These are phyloP conservation scores for Rhododendron ovatum DNA, from an alignment of 148 eudicot species.

Conservation along the genomic window DNA sequence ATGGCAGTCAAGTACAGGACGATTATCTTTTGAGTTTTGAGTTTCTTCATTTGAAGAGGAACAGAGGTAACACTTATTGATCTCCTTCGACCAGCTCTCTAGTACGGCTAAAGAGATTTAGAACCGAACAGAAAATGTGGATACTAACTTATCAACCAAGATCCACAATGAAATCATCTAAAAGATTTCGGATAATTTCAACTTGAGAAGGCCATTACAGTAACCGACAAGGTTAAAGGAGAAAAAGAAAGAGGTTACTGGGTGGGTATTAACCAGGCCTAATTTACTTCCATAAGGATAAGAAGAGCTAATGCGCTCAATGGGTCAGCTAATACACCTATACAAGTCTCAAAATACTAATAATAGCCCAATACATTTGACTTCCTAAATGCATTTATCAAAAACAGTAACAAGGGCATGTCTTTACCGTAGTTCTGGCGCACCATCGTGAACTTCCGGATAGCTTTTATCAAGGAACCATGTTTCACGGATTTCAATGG, in stretches of 20 bases:
- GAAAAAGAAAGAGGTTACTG: neutral
- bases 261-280: neutral
- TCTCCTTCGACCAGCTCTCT: neutral
- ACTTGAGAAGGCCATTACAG: neutral
- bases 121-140: neutral
- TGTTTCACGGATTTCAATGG: conserved; percentile 48
- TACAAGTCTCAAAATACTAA: neutral
- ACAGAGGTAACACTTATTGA: neutral
- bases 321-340: neutral
- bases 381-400: neutral
- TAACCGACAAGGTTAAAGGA: neutral
- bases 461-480: conserved; percentile 70
- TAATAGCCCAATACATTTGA: neutral
- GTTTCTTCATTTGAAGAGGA: neutral
- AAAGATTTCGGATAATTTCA: neutral
- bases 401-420: neutral
- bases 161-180: neutral
- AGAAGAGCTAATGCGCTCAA: neutral
- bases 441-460: conserved; percentile 62
- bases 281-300: neutral
- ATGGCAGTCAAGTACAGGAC: neutral
- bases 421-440: conserved; percentile 80
- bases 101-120: neutral
- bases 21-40: neutral
- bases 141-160: neutral